phyloP scores from a whole-genome alignment of 352 stramenopile genomes.

The Phytophthora parvispora region DNA sequence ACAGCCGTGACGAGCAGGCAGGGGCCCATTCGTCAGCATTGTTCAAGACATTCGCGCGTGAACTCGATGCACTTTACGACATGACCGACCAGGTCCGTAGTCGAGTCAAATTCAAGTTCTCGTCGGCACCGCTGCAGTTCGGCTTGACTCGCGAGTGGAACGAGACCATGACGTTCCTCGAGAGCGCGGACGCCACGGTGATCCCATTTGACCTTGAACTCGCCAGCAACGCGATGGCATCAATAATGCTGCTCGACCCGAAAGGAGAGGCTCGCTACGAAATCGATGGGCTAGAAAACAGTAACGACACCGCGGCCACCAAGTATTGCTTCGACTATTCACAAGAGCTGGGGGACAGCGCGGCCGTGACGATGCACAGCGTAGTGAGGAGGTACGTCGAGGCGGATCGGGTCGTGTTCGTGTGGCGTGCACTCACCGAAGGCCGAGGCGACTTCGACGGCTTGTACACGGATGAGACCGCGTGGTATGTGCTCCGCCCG shows the following conservation, averaged over 20 bases:
- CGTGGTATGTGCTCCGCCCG: slow-evolving; percentile 34
- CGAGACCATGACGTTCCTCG: not conserved
- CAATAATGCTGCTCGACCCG: not conserved
- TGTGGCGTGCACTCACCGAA: slow-evolving; percentile 50
- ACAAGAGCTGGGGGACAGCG: not conserved
- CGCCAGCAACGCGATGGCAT: not conserved
- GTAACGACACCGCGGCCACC: not conserved
- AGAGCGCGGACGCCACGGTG: slow-evolving; percentile 6
- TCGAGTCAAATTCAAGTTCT: not conserved
- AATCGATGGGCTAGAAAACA: not conserved
- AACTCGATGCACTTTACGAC: slow-evolving; percentile 20
- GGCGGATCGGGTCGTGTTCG: slow-evolving; percentile 45
- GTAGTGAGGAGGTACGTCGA: slow-evolving; percentile 51
- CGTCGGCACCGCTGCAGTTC: not conserved
- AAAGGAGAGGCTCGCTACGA: not conserved
- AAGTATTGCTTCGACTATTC: not conserved
- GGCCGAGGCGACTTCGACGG: slow-evolving; percentile 30
- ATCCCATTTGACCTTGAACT: slow-evolving; percentile 6
- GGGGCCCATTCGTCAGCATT: not conserved
- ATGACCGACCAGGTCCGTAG: slow-evolving; percentile 14
- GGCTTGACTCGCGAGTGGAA: not conserved
- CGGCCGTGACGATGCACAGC: not conserved
- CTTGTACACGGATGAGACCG: slow-evolving; percentile 54
- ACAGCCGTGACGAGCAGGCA: not conserved
- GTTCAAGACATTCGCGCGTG: slow-evolving; percentile 16